phyloP scores from a whole-genome alignment of 228 moss, liverwort and hornwort species.

The Sphagnum fallax region DNA sequence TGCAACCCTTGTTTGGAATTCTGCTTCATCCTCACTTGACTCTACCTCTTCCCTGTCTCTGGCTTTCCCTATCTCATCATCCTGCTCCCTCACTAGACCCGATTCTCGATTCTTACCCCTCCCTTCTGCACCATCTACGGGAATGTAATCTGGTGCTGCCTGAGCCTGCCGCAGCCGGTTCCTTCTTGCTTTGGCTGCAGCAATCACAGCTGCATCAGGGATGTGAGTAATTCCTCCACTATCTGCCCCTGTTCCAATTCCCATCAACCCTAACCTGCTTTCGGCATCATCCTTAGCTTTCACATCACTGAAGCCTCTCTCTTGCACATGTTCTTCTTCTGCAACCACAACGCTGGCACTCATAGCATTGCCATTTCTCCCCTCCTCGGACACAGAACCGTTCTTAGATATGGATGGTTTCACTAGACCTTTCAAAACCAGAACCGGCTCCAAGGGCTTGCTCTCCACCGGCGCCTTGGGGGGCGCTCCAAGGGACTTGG shows the following conservation, averaged over 20 bases:
- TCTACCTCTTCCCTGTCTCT: conserved; percentile 34
- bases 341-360: too few relatives aligned
- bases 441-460: conserved; percentile 66
- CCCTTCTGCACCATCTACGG: conserved; percentile 60
- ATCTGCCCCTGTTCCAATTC: conserved; percentile 87
- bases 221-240: conserved; percentile 89
- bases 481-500: conserved; percentile 68
- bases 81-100: conserved; percentile 30
- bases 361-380: background rate
- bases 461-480: conserved; percentile 46
- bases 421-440: conserved; percentile 85
- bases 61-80: conserved; percentile 42
- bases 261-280: conserved; percentile 92
- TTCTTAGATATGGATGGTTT: conserved; percentile 48
- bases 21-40: conserved; percentile 92
- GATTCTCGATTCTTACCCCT: conserved; percentile 63
- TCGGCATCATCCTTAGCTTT: conserved; percentile 77
- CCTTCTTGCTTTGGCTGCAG: conserved; percentile 90
- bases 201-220: conserved; percentile 93
- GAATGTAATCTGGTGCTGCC: conserved; percentile 89
- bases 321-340: too few relatives aligned
- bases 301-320: background rate
- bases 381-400: conserved; percentile 9
- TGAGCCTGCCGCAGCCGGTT: conserved; percentile 89
- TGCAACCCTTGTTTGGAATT: conserved; percentile 81